Evolutionary conservation across 108 stramenopile genomes (phyloP), one percentile per base, ranked within the genome.

Genomic region (Skeletonema tropicum): DNA sequence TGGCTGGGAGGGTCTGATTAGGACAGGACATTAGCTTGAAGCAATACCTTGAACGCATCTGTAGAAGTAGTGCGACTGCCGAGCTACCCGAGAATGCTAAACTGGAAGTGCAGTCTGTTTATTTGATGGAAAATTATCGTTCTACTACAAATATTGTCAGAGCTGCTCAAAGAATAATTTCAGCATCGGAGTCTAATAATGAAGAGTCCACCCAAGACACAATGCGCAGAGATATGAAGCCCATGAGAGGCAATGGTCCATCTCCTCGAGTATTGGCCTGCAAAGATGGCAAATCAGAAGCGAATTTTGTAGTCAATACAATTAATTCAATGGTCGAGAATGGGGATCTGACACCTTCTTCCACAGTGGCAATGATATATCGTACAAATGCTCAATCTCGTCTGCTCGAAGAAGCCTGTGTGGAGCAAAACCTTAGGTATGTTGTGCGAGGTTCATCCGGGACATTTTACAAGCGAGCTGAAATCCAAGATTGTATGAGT

Each of bases 381-480:
- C 83, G 97, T 12, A 95, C 95, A 7, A 96, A 97, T 72, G 93
- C 97, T 5, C 97, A 97, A 70, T 92, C 92, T 19, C 88, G 95
- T 6, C 74, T 89, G 5, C 66, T 97, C 49, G 97, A 97, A 69
- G 93, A 94, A 71, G 93, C 90, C n/a, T 94, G 93, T 77, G 93
- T 94, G 23, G 62, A 82, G 35, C 64, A 87, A 8, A 90, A 89
- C 73, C 67, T 94, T 6, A 83, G 88, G 25, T 94, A 94, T 57
- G 85, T 91, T 2, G 86, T 94, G 10, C 75, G 89, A 57, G 93
- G 93, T 25, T 76, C 81, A 1, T 77, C 90, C n/a, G 88, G 87
- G 14, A 83, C 87, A 0, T 94, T 94, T 52, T 94, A 94, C 79
- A 86, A 86, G 49, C 88, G 93, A 26, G 77, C 85, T 31, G 93